phyloP scores from a whole-genome alignment of 2,329 filamentous ascomycete species.

The Alternaria sp. region DNA sequence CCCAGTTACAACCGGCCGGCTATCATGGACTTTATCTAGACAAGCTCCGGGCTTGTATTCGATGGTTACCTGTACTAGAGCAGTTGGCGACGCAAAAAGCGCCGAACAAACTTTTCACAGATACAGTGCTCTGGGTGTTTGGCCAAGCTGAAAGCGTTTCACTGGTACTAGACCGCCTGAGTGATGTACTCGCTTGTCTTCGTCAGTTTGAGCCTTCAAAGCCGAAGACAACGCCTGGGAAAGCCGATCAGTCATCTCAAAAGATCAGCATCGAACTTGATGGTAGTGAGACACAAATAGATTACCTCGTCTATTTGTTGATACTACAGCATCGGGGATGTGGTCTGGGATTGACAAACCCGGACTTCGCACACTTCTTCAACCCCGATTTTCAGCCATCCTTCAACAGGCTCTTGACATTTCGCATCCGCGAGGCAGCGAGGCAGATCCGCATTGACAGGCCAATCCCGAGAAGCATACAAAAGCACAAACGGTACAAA shows the following conservation, averaged over 20 bases:
- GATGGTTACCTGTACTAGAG: background rate
- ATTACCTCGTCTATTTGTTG: background rate
- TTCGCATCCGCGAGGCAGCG: background rate
- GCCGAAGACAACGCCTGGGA: background rate
- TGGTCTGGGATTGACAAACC: background rate
- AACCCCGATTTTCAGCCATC: background rate
- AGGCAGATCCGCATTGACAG: background rate
- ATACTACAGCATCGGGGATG: background rate
- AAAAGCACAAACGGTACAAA: background rate
- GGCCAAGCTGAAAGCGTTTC: background rate
- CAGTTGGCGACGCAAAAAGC: background rate
- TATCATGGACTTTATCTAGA: background rate
- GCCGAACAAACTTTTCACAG: background rate
- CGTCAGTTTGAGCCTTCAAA: background rate
- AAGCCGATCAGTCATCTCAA: background rate
- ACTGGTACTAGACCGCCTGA: background rate
- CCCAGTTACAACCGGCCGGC: background rate
- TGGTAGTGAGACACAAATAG: background rate
- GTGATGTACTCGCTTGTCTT: background rate
- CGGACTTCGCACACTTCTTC: background rate
- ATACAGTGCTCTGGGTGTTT: slow-evolving; percentile 1
- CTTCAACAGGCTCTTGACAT: background rate
- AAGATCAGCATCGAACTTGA: background rate
- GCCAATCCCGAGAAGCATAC: background rate
- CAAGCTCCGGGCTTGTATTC: background rate